A percentile compares a stretch with the other conserved stretches of the same genome.
Conservation (phyloP, 148 eudicot genomes). For the Amaranthus cruentus region DNA sequence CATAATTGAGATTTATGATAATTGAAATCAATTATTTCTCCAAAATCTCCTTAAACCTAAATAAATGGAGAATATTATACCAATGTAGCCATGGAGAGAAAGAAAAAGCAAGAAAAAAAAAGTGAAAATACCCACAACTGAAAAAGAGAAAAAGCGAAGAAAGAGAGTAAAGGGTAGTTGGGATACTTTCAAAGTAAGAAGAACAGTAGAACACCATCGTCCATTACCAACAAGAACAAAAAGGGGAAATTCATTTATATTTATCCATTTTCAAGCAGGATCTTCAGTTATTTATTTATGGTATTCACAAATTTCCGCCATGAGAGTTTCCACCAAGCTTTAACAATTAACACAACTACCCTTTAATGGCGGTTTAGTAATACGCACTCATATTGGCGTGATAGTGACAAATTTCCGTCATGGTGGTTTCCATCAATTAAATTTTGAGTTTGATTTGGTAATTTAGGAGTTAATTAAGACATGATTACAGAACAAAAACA, state of each 20-base stretch:
- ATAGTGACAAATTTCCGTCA: conserved; percentile 48
- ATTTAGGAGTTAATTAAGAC: not conserved
- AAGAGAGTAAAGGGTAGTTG: conserved; percentile 9
- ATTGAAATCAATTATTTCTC: too few species aligned
- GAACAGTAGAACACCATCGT: not conserved
- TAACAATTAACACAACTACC: conserved; percentile 17
- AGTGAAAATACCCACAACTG: too few species aligned
- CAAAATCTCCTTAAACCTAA: too few species aligned
- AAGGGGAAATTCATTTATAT: too few species aligned
- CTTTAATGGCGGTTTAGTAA: conserved; percentile 21
- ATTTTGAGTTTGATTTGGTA: not conserved
- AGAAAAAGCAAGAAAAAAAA: not conserved
- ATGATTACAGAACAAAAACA: conserved; percentile 43
- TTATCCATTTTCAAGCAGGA: too few species aligned
- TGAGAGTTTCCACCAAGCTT: too few species aligned
- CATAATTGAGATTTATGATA: too few species aligned
- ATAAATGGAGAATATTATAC: too few species aligned
- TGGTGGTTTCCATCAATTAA: conserved; percentile 37
- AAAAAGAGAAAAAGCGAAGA: not conserved
- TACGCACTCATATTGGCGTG: conserved; percentile 32
- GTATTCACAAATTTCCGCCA: too few species aligned
- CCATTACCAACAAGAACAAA: not conserved
- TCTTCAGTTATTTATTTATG: too few species aligned
- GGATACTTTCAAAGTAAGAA: not conserved
- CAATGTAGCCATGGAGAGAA: not conserved